These are phyloP conservation scores for Eleusine coracana DNA, from an alignment of 176 grass and related monocot species.

Conservation along the genomic window DNA sequence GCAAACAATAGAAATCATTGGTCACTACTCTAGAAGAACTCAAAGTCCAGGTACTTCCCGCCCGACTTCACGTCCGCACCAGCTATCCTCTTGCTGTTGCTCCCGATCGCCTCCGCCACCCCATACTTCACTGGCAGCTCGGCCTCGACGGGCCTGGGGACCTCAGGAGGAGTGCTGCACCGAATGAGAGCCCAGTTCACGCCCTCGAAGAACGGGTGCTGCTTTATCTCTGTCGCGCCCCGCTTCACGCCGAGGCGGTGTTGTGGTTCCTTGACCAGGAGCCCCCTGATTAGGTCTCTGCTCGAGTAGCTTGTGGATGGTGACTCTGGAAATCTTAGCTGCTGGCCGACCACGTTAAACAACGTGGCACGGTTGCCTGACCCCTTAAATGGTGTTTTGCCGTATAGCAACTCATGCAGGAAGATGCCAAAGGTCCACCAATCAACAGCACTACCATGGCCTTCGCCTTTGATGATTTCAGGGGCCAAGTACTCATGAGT, in stretches of 20 bases:
- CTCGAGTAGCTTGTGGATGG: slow-evolving; percentile 72
- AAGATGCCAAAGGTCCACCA: slow-evolving; percentile 99
- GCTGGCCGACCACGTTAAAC: slow-evolving; percentile 93
- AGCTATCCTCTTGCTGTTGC: slow-evolving; percentile 65
- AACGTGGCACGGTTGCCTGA: slow-evolving; percentile 85
- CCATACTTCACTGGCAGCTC: slow-evolving; percentile 67
- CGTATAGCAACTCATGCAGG: slow-evolving; percentile 78
- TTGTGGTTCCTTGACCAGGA: slow-evolving; percentile 92
- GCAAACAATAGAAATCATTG: slow-evolving; percentile 34
- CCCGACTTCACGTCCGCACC: slow-evolving; percentile 60
- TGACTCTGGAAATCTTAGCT: slow-evolving; percentile 79
- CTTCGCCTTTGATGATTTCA: slow-evolving; percentile 95
- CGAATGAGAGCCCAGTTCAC: slow-evolving; percentile 98
- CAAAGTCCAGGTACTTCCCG: slow-evolving; percentile 92
- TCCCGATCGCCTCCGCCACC: slow-evolving; percentile 48
- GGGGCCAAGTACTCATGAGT: slow-evolving; percentile 94
- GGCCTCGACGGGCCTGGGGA: slow-evolving; percentile 70
- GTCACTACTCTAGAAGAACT: slow-evolving; percentile 80
- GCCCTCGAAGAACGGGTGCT: slow-evolving; percentile 87
- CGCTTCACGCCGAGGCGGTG: slow-evolving; percentile 84
- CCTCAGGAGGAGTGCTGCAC: slow-evolving; percentile 82
- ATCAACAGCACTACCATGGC: slow-evolving; percentile 93
- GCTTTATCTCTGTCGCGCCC: slow-evolving; percentile 94
- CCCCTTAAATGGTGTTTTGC: slow-evolving; percentile 99
- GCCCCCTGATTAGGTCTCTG: slow-evolving; percentile 83